phyloP scores from a whole-genome alignment of 1,284 basidiomycete species.

The Malassezia furfur region DNA sequence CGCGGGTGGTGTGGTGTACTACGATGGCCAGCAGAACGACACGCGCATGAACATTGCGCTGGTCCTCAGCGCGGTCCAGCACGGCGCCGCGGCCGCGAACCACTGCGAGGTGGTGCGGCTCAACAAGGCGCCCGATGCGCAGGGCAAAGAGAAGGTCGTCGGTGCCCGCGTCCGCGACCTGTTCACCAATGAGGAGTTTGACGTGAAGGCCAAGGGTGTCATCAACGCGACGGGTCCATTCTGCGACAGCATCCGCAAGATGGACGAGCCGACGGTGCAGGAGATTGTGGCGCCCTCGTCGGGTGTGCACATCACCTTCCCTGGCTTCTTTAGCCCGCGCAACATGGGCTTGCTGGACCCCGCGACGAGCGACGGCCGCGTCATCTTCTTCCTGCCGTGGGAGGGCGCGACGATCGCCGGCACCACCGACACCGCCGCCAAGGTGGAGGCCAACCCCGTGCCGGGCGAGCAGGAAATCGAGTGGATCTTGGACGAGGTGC shows the following conservation, averaged over 20 bases:
- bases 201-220: constrained; percentile 76
- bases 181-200: constrained; percentile 72
- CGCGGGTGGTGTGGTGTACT: constrained; percentile 90
- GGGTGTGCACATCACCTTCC: constrained; percentile 91
- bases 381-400: constrained; percentile 99
- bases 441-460: constrained; percentile 67
- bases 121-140: constrained; percentile 55
- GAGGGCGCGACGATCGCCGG: constrained; percentile 95
- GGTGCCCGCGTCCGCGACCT: constrained; percentile 73
- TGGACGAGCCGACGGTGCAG: constrained; percentile 71
- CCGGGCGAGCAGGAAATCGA: constrained; percentile 89
- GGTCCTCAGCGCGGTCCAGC: constrained; percentile 81
- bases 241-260: constrained; percentile 71
- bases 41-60: constrained; percentile 89
- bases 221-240: constrained; percentile 97
- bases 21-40: constrained; percentile 97
- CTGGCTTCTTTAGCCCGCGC: constrained; percentile 90
- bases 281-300: constrained; percentile 86
- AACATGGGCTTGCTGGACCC: constrained; percentile 94
- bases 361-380: constrained; percentile 85
- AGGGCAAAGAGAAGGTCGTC: constrained; percentile 58
- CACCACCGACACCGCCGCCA: constrained; percentile 79
- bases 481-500: constrained; percentile 87
- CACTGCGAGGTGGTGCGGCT: constrained; percentile 76
- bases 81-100: constrained; percentile 80